These are phyloP conservation scores for Solanum raphanifolium DNA, from an alignment of 257 asterid species.

Conservation along the genomic window DNA sequence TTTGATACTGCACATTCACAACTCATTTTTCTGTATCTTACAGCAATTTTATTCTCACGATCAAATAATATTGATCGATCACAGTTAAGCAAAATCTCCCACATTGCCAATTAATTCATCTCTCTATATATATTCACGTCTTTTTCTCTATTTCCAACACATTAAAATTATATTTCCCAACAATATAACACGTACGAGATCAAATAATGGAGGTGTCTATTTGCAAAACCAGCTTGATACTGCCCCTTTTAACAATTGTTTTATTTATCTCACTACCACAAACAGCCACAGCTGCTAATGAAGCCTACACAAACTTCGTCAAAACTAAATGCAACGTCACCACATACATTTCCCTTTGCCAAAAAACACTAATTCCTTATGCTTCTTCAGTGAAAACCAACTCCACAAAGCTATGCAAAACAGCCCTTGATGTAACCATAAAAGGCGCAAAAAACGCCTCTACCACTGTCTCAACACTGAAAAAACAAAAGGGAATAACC, in stretches of 20 bases:
- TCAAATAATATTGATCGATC: neutral
- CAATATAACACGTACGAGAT: neutral
- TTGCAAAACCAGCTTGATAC: neutral
- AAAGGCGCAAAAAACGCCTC: constrained; percentile 27
- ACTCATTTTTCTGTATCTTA: neutral
- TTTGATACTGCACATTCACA: neutral
- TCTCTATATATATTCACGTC: neutral
- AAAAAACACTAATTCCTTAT: constrained; percentile 39
- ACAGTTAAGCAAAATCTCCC: neutral
- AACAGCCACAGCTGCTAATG: neutral
- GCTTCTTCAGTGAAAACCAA: constrained; percentile 35
- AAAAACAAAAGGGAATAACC: constrained; percentile 18
- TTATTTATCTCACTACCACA: neutral
- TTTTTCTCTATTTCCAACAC: neutral
- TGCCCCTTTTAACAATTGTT: neutral
- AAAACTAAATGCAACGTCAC: constrained; percentile 32
- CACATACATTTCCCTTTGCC: constrained; percentile 43
- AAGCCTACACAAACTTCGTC: constrained; percentile 25
- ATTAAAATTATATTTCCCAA: neutral
- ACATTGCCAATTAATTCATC: neutral
- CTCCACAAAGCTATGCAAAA: constrained; percentile 33
- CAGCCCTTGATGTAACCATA: constrained; percentile 44
- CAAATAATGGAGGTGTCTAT: constrained; percentile 4
- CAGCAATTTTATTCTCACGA: neutral
- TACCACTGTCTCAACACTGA: constrained; percentile 6